Conservation (phyloP, 2,329 filamentous ascomycete species). For the Cytospora piceae region DNA sequence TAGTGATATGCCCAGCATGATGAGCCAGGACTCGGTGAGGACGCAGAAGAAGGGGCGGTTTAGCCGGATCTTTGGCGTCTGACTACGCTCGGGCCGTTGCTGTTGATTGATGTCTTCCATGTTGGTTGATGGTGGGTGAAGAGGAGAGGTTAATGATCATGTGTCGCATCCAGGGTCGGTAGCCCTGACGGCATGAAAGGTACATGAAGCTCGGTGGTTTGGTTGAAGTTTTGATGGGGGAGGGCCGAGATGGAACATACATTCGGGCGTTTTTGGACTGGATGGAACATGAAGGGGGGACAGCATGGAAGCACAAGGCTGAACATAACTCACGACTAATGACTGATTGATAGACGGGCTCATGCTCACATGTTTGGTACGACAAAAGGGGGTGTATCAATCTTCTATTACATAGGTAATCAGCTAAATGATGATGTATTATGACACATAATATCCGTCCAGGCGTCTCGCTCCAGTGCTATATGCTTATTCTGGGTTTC, state of each 20-base stretch:
- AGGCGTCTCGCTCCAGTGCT: background rate
- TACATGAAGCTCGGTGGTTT: background rate
- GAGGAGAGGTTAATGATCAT: background rate
- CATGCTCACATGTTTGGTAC: background rate
- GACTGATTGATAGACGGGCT: background rate
- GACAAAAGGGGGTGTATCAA: background rate
- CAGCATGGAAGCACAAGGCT: background rate
- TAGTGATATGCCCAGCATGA: constrained; percentile 27
- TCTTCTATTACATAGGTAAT: background rate
- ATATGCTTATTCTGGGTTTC: background rate
- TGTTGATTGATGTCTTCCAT: background rate
- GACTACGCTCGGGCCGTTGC: constrained; percentile 3
- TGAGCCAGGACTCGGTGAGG: constrained; percentile 26
- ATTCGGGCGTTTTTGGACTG: background rate
- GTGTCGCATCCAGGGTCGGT: background rate
- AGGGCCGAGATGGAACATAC: background rate
- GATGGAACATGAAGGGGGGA: background rate
- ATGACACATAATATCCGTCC: background rate
- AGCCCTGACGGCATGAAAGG: background rate
- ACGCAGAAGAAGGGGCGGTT: constrained; percentile 29
- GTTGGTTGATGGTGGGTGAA: background rate
- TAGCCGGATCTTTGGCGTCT: constrained; percentile 27
- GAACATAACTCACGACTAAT: constrained; percentile 1
- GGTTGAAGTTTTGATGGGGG: background rate
- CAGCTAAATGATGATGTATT: background rate